Percentiles rank a stretch among this genome's conserved stretches.
Evolutionary conservation across 129 eudicot species (phyloP).

Genomic region (Saposhnikovia divaricata): DNA sequence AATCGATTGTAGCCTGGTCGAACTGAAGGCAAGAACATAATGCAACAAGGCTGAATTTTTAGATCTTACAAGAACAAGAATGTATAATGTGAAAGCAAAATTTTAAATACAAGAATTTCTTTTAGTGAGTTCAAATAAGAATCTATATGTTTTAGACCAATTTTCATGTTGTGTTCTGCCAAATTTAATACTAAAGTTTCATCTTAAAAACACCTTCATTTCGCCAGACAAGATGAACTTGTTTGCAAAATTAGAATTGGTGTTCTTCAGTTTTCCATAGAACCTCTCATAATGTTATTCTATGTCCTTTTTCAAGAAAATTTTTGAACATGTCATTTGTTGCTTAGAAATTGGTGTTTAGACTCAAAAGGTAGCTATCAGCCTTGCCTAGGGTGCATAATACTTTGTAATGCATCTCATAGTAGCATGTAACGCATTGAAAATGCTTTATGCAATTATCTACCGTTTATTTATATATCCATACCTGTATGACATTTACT

Average conservation of each 20-base stretch:
- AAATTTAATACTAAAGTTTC: neutral
- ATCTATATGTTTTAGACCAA: neutral
- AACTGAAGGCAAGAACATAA: neutral
- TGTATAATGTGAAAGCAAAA: neutral
- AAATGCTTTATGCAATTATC: slow-evolving; percentile 4
- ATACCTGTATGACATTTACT: neutral
- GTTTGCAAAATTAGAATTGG: neutral
- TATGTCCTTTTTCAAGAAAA: neutral
- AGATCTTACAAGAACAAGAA: neutral
- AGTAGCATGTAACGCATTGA: neutral
- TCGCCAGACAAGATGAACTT: neutral
- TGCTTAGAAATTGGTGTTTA: neutral
- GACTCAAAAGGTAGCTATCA: neutral
- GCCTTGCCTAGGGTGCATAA: neutral
- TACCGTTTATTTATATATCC: neutral
- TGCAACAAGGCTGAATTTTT: neutral
- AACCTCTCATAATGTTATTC: neutral
- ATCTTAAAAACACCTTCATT: neutral
- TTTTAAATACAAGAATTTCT: neutral
- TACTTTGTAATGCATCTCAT: neutral
- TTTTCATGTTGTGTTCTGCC: neutral
- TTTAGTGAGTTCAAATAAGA: neutral
- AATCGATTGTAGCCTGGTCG: neutral
- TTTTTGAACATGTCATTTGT: neutral
- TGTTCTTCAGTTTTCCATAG: neutral